Evolutionary conservation across 306 rosid genomes (phyloP).

Genomic region (Herpetospermum pedunculosum): DNA sequence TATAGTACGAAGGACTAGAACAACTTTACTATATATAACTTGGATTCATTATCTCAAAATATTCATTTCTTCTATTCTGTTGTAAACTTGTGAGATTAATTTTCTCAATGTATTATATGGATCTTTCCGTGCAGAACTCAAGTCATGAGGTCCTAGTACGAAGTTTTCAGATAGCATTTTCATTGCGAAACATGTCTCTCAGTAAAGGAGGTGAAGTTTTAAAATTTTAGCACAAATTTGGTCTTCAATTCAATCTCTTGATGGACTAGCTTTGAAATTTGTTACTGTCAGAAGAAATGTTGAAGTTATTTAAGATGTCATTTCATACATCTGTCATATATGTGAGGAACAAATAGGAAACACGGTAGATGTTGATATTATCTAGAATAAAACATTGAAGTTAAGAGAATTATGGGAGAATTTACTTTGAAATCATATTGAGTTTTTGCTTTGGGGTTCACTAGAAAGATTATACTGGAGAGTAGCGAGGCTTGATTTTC

Average conservation of each 20-base stretch:
- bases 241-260: not conserved
- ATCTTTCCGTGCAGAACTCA: conserved; percentile 49
- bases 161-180: conserved; percentile 83
- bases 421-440: not conserved
- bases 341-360: not conserved
- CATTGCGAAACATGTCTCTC: conserved; percentile 66
- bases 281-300: not conserved
- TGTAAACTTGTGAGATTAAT: not conserved
- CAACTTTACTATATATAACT: not conserved
- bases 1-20: not conserved
- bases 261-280: not conserved
- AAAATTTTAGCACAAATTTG: not conserved
- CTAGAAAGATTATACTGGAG: not conserved
- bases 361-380: not conserved
- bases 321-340: not conserved
- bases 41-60: not conserved
- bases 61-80: not conserved
- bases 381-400: not conserved
- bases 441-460: not conserved
- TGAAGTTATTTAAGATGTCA: not conserved
- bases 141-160: conserved; percentile 62
- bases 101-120: not conserved
- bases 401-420: not conserved
- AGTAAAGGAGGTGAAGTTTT: conserved; percentile 48
- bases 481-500: not conserved